These are phyloP conservation scores for Eutrema salsugineum DNA, from an alignment of 441 rosid genomes.

Conservation along the genomic window DNA sequence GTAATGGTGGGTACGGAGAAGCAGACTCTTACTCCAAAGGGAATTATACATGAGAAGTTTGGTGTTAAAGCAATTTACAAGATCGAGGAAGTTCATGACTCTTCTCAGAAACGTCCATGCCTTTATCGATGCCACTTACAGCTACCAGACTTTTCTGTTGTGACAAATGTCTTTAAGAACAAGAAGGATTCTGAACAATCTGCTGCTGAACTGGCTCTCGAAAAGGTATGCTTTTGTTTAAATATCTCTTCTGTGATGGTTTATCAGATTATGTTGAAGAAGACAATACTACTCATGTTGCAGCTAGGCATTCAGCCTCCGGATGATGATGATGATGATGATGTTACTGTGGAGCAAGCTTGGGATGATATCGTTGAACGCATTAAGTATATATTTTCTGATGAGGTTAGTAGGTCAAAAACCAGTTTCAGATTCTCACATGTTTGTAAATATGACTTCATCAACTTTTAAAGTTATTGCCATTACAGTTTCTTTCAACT, in stretches of 20 bases:
- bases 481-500: slow-evolving; percentile 57
- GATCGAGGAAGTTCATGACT: slow-evolving; percentile 63
- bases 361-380: slow-evolving; percentile 56
- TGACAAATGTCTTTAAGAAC: slow-evolving; percentile 53
- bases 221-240: slow-evolving; percentile 40
- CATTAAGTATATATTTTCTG: slow-evolving; percentile 54
- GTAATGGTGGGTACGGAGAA: slow-evolving; percentile 31
- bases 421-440: neutral
- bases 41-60: slow-evolving; percentile 56
- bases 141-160: slow-evolving; percentile 59
- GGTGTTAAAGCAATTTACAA: slow-evolving; percentile 58
- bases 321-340: slow-evolving; percentile 26
- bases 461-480: neutral
- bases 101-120: slow-evolving; percentile 45
- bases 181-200: slow-evolving; percentile 83
- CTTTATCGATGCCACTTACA: slow-evolving; percentile 71
- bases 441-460: neutral
- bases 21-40: slow-evolving; percentile 60
- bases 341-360: slow-evolving; percentile 53
- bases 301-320: slow-evolving; percentile 65
- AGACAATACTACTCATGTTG: slow-evolving; percentile 7
- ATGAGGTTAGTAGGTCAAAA: slow-evolving; percentile 55
- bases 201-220: slow-evolving; percentile 77
- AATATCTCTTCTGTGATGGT: neutral
- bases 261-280: neutral